Conservation (phyloP, 257 asterid genomes). For the Hygrophila difformis region DNA sequence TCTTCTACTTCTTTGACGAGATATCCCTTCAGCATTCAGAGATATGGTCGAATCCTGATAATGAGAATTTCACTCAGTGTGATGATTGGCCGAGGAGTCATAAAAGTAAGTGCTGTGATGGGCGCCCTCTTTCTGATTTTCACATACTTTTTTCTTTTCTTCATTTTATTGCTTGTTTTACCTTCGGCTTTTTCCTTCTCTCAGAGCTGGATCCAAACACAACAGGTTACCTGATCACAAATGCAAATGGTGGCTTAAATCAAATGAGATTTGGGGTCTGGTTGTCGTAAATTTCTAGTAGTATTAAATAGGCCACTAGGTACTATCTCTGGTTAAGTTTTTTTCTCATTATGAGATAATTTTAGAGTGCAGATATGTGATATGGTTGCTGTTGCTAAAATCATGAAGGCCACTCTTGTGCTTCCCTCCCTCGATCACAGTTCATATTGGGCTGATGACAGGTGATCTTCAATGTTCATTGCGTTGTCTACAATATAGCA, state of each 20-base stretch:
- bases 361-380: conserved; percentile 99
- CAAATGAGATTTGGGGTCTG: conserved; percentile 99
- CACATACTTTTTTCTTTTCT: too few relatives aligned
- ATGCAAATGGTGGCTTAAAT: conserved; percentile 96
- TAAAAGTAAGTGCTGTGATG: conserved; percentile 51
- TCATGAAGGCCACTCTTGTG: conserved; percentile 85
- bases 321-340: conserved; percentile 19
- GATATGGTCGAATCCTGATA: conserved; percentile 82
- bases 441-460: conserved; percentile 94
- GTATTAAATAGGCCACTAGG: conserved; percentile 10
- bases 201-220: conserved; percentile 69
- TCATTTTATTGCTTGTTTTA: conserved; percentile 10
- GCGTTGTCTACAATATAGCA: background rate
- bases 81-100: conserved; percentile 60
- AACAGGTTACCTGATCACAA: conserved; percentile 73
- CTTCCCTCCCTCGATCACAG: conserved; percentile 96
- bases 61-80: conserved; percentile 77
- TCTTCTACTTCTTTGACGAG: conserved; percentile 12
- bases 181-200: background rate
- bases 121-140: too few relatives aligned
- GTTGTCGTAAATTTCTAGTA: conserved; percentile 27
- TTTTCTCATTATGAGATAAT: conserved; percentile 50
- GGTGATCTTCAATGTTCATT: conserved; percentile 26
- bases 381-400: conserved; percentile 96
- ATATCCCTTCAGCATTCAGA: conserved; percentile 55